phyloP scores from a whole-genome alignment of 164 flowering plant species.

The Saururus chinensis region DNA sequence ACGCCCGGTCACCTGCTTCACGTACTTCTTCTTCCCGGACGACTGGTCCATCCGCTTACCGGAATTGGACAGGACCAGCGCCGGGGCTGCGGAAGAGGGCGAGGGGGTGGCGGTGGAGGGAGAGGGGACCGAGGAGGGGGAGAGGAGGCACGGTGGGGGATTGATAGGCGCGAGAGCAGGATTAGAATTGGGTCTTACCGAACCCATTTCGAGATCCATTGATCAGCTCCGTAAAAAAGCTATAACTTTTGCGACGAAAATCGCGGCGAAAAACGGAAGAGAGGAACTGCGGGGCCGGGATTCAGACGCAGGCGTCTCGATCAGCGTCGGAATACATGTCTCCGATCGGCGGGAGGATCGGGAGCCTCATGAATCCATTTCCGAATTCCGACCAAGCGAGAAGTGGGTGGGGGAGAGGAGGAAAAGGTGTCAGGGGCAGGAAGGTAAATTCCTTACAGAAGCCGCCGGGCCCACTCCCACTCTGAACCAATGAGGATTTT shows the following conservation, averaged over 20 bases:
- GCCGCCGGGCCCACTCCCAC: background rate
- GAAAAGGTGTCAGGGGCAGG: background rate
- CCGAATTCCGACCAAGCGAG: too few relatives aligned
- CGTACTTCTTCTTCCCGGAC: slow-evolving; percentile 55
- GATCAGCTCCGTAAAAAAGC: background rate
- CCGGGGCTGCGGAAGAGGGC: slow-evolving; percentile 2
- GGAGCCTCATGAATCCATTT: too few relatives aligned
- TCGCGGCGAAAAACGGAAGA: too few relatives aligned
- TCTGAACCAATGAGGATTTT: too few relatives aligned
- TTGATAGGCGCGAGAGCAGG: background rate
- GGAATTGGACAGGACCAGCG: slow-evolving; percentile 46
- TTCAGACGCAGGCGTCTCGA: too few relatives aligned
- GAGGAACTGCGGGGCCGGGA: too few relatives aligned
- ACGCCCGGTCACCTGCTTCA: slow-evolving; percentile 79
- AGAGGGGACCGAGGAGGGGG: too few relatives aligned
- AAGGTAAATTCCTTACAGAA: too few relatives aligned
- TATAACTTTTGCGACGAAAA: too few relatives aligned
- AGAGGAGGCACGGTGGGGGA: background rate
- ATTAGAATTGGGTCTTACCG: background rate
- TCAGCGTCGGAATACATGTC: too few relatives aligned
- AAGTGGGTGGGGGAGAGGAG: background rate
- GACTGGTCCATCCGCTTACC: slow-evolving; percentile 66
- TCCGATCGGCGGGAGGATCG: too few relatives aligned
- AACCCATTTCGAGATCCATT: background rate
- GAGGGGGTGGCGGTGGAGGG: slow-evolving; percentile 1